A percentile compares a stretch with the other conserved stretches of the same genome.
Conservation (phyloP, 169 alveolate genomes). For the Cryptosporidium canis region DNA sequence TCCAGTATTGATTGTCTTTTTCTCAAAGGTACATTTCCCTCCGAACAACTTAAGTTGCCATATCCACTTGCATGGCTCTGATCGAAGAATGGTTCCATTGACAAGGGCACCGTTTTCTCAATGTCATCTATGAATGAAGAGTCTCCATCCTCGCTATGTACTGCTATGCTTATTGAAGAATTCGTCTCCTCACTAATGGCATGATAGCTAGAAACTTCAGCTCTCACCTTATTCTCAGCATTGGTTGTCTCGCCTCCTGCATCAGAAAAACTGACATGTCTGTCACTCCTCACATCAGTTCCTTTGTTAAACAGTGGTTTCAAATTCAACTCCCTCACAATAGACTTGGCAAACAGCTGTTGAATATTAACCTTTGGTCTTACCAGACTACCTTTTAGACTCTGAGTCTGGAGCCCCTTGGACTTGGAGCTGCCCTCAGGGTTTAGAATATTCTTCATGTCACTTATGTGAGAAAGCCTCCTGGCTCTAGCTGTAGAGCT, state of each 20-base stretch:
- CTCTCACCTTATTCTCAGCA: neutral
- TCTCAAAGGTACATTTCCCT: too few species aligned
- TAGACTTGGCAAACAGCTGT: slow-evolving; percentile 41
- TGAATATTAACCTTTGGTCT: neutral
- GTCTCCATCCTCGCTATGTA: neutral
- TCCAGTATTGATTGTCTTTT: neutral
- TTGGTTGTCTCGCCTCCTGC: neutral
- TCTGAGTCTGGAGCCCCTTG: neutral
- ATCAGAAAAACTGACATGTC: neutral
- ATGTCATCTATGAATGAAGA: neutral
- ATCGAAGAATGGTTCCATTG: neutral
- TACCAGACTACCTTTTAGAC: neutral
- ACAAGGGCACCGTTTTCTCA: slow-evolving; percentile 19
- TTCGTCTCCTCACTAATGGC: neutral
- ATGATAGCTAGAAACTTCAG: too few species aligned
- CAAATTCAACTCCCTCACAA: slow-evolving; percentile 36
- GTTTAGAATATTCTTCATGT: neutral
- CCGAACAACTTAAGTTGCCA: too few species aligned
- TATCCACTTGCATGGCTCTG: neutral
- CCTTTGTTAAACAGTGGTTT: slow-evolving; percentile 44
- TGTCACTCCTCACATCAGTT: neutral
- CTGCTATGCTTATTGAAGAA: neutral
- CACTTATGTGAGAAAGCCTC: slow-evolving; percentile 8
- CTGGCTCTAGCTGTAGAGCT: neutral
- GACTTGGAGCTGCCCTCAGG: neutral